Conservation (phyloP, 1,139 yeast genomes). For the Kurtzmaniella natalensis region DNA sequence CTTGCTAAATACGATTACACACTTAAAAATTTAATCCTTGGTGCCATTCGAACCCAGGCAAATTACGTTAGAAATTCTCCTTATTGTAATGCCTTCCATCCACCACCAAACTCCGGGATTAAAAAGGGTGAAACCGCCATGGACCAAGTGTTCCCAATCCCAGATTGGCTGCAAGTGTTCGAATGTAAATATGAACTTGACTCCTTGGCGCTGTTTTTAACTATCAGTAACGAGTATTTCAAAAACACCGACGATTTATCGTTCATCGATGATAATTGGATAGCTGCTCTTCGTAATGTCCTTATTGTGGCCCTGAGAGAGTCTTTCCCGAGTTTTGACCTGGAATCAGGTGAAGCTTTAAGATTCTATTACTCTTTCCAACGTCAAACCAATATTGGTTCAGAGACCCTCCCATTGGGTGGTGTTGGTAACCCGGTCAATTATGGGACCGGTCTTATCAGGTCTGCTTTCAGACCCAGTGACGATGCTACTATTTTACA, state of each 20-base stretch:
- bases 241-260: slow-evolving; percentile 45
- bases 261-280: slow-evolving; percentile 55
- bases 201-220: slow-evolving; percentile 77
- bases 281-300: slow-evolving; percentile 51
- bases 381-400: slow-evolving; percentile 68
- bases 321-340: slow-evolving; percentile 58
- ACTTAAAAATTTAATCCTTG: slow-evolving; percentile 54
- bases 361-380: slow-evolving; percentile 61
- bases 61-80: slow-evolving; percentile 58
- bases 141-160: slow-evolving; percentile 66
- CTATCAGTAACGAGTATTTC: slow-evolving; percentile 68
- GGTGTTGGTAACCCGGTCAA: slow-evolving; percentile 87
- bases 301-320: slow-evolving; percentile 57
- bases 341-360: slow-evolving; percentile 47
- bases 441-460: slow-evolving; percentile 60
- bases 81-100: slow-evolving; percentile 89
- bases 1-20: slow-evolving; percentile 47
- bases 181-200: slow-evolving; percentile 91
- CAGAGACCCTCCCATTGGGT: slow-evolving; percentile 73
- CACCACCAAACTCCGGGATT: slow-evolving; percentile 63
- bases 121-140: slow-evolving; percentile 49
- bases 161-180: slow-evolving; percentile 69
- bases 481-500: slow-evolving; percentile 85
- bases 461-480: slow-evolving; percentile 89
- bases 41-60: slow-evolving; percentile 82